Evolutionary conservation across 163 green algal genomes (phyloP), one percentile per base, ranked within the genome.

Genomic region (Scenedesmus sp.): DNA sequence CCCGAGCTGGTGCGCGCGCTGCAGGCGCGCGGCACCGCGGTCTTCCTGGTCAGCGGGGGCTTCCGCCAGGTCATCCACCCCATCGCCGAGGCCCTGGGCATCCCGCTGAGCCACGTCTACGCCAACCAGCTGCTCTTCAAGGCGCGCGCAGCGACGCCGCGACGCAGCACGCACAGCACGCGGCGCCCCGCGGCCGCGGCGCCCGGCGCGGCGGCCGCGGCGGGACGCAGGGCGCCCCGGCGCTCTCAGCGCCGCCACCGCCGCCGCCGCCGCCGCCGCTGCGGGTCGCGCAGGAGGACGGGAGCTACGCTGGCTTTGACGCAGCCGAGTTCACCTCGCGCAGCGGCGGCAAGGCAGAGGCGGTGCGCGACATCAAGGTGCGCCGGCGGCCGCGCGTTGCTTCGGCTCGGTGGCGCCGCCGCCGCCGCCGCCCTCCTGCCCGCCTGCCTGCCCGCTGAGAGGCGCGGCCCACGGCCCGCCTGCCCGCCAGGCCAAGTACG

Each of bases 51-150:
- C 60, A 98, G 93, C 28, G 96, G 96, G 0, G 96, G 96, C 22
- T 99, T 99, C 84, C 79, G 94, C 18, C 86, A 94, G 62, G 97
- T 99, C 72, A 99, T 99, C 69, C 81, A 98, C 70, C 97, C 97
- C 18, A 92, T 98, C 18, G 96, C 96, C 7, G 87, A 94, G 20
- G 78, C 82, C 14, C 87, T 99, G n/a, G 82, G 80, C 69, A 97
- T 99, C 50, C 94, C 95, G 0, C 24, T 84, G 0, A 67, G 78
- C 5, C 79, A 97, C 80, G 93, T 99, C 10, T 98, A 94, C 86
- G 97, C 97, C 70, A 99, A 99, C 82, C 93, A 77, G 34, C 93
- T 99, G 26, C 73, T 98, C 4, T 97, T 96, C 80, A 75, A 95
- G 45, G 92, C 95, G 70, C 48, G 86, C n/a, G n/a, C n/a, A n/a